Evolutionary conservation across 208 protist genomes (phyloP).

Genomic region (Crithidia fasciculata): DNA sequence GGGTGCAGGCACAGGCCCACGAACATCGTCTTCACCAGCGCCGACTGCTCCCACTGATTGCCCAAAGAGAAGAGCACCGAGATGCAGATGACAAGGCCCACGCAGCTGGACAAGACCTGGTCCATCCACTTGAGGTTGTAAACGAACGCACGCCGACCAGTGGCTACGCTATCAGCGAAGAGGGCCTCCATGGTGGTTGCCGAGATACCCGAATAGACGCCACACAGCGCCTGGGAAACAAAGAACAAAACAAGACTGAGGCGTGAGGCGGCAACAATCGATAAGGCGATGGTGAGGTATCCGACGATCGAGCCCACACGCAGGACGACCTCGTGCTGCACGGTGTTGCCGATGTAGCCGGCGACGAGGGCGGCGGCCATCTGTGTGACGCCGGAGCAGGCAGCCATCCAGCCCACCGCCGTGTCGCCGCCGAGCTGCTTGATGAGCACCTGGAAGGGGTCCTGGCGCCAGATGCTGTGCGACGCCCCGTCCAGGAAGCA

Average conservation of each 20-base stretch:
- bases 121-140: slow-evolving; percentile 82
- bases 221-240: slow-evolving; percentile 41
- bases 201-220: slow-evolving; percentile 41
- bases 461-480: slow-evolving; percentile 50
- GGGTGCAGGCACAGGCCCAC: slow-evolving; percentile 31
- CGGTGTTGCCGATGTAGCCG: slow-evolving; percentile 21
- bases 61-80: slow-evolving; percentile 45
- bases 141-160: slow-evolving; percentile 39
- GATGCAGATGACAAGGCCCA: slow-evolving; percentile 51
- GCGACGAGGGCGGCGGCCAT: slow-evolving; percentile 43
- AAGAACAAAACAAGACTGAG: slow-evolving; percentile 19
- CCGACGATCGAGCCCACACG: slow-evolving; percentile 35
- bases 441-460: slow-evolving; percentile 54
- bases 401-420: slow-evolving; percentile 40
- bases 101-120: slow-evolving; percentile 46
- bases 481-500: slow-evolving; percentile 51
- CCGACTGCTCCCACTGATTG: slow-evolving; percentile 47
- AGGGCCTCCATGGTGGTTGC: slow-evolving; percentile 50
- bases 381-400: slow-evolving; percentile 46
- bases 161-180: slow-evolving; percentile 58
- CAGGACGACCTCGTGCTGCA: slow-evolving; percentile 32
- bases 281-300: slow-evolving; percentile 12
- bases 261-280: slow-evolving; percentile 12
- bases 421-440: slow-evolving; percentile 29
- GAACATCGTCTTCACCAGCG: slow-evolving; percentile 40